Evolutionary conservation across 2,329 filamentous ascomycete species (phyloP), one percentile per base, ranked within the genome.

Genomic region (Didymella pinodella): DNA sequence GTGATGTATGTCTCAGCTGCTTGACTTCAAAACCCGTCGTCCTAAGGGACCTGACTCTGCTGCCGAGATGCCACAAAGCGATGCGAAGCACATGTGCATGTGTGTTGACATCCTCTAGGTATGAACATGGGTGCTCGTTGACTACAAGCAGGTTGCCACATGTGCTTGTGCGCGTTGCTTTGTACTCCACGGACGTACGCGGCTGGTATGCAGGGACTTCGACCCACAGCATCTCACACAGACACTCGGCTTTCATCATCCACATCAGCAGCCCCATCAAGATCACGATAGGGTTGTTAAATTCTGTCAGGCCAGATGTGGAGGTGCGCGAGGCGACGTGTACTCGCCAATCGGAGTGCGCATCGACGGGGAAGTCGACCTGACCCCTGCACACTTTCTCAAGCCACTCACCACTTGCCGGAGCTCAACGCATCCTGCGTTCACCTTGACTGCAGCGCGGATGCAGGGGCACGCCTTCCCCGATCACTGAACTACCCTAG

Each of bases 271-370:
- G 45, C 32, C 54, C 61, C 64, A 67, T 64, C 57, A 63, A 62
- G n/a, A 48, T 36, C 29, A 41, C 32, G 25, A 49, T 20, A 36
- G 48, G 67, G 44, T 61, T 55, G 49, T 31, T 43, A 11, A 34
- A 28, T 34, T 43, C 40, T 51, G 43, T 52, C 44, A 58, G 55
- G 46, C 63, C 55, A 49, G 63, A 65, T 64, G 44, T 47, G 62
- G 61, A 67, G 62, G 58, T 62, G 63, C 54, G 66, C 49, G 38
- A 55, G 47, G 44, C 48, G 61, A 56, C 56, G 59, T 56, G 43
- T 54, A 48, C 63, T 75, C 70, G 70, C 73, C 72, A 76, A 75
- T 75, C 72, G 67, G 70, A 52, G 64, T 60, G 65, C 67, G 64
- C 62, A 73, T 73, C 65, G 64, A 47, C 65, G 65, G 58, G 48